A percentile compares a stretch with the other conserved stretches of the same genome.
Conservation (phyloP, 805 yeast genomes). For the Wickerhamomyces chaumierensis region DNA sequence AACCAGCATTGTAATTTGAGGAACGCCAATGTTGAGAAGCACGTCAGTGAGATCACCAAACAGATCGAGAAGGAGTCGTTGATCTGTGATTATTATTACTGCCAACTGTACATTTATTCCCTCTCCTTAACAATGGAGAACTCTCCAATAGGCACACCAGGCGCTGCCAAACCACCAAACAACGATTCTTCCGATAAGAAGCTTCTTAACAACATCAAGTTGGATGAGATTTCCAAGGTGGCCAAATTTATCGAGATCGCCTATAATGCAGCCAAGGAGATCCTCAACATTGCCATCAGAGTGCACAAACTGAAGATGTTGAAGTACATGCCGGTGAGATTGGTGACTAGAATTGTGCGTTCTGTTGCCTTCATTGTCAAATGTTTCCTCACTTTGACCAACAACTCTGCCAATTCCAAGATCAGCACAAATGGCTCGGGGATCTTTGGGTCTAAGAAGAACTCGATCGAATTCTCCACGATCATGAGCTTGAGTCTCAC, state of each 20-base stretch:
- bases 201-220: constrained; percentile 27
- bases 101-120: constrained; percentile 75
- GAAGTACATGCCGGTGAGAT: constrained; percentile 80
- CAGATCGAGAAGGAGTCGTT: constrained; percentile 56
- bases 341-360: constrained; percentile 78
- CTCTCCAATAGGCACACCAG: constrained; percentile 10
- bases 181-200: constrained; percentile 4
- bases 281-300: constrained; percentile 58
- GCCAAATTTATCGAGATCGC: constrained; percentile 77
- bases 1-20: constrained; percentile 20
- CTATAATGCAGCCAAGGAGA: constrained; percentile 72
- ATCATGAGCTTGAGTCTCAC: constrained; percentile 47
- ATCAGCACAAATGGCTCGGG: constrained; percentile 10
- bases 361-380: constrained; percentile 87
- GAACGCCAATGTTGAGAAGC: constrained; percentile 19
- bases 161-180: constrained; percentile 1
- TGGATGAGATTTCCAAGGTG: constrained; percentile 62
- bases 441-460: too few species aligned
- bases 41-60: constrained; percentile 21
- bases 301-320: constrained; percentile 55
- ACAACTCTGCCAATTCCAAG: constrained; percentile 8
- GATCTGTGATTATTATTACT: constrained; percentile 74
- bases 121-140: constrained; percentile 54
- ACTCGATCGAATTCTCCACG: constrained; percentile 33
- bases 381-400: constrained; percentile 58